Percentiles rank a stretch among this genome's conserved stretches.
These are phyloP conservation scores for Pyrenula massariospora DNA, from an alignment of 495 filamentous ascomycete genomes.

Conservation along the genomic window DNA sequence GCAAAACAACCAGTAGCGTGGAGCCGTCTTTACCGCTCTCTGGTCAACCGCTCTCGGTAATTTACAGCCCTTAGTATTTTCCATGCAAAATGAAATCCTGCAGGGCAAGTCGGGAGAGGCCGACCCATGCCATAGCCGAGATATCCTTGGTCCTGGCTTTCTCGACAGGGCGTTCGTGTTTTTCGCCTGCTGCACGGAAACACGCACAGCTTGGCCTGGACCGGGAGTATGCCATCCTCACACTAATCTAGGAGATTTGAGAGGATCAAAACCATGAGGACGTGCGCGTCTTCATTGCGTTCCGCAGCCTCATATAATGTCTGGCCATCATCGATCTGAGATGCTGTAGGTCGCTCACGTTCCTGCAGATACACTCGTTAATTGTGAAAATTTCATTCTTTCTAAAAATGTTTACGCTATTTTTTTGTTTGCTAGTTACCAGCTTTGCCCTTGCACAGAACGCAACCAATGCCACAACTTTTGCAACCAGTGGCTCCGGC, in stretches of 20 bases:
- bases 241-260: not conserved
- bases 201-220: not conserved
- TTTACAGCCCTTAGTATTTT: not conserved
- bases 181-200: not conserved
- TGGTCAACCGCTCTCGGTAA: too few species aligned
- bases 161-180: not conserved
- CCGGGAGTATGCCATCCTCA: not conserved
- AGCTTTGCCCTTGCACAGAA: not conserved
- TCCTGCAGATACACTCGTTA: not conserved
- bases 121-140: not conserved
- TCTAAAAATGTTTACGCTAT: not conserved
- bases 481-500: conserved; percentile 3
- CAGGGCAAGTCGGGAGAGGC: not conserved
- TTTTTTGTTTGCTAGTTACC: not conserved
- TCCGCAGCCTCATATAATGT: too few species aligned
- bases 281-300: too few species aligned
- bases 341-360: not conserved
- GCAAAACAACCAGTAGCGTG: too few species aligned
- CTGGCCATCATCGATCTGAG: too few species aligned
- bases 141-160: not conserved
- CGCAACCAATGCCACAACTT: conserved; percentile 3
- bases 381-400: not conserved
- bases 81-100: not conserved
- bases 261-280: not conserved
- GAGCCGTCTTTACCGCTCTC: too few species aligned